Conservation (phyloP, 2,329 filamentous ascomycete species). For the Microsporum canis region DNA sequence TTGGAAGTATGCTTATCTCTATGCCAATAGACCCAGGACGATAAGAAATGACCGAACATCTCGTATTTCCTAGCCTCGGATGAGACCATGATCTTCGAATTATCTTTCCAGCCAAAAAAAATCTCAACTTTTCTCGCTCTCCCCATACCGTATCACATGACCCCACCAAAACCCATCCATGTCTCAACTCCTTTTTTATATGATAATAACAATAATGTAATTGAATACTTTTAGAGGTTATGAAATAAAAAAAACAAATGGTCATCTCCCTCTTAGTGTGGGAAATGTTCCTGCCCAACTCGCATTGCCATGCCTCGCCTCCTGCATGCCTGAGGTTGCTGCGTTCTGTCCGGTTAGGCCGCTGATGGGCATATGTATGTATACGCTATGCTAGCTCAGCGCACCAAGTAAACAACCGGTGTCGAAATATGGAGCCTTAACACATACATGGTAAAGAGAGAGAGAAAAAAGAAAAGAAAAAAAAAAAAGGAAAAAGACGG, state of each 20-base stretch:
- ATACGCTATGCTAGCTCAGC: not conserved
- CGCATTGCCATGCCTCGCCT: not conserved
- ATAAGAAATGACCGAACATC: not conserved
- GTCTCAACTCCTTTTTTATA: not conserved
- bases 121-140: not conserved
- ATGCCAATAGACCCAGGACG: not conserved
- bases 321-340: not conserved
- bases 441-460: no score
- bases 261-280: not conserved
- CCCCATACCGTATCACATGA: not conserved
- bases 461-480: not conserved
- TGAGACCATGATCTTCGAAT: not conserved
- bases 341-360: not conserved
- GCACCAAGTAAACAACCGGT: not conserved
- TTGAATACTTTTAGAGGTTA: no score
- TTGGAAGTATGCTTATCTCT: not conserved
- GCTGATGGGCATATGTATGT: not conserved
- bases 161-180: not conserved
- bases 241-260: no score
- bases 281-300: not conserved
- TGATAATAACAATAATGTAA: no score
- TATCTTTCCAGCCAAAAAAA: not conserved
- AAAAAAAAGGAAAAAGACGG: not conserved
- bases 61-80: not conserved
- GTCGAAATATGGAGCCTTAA: not conserved